Evolutionary conservation across 1,284 basidiomycete species (phyloP).

Genomic region (Earliella scabrosa): DNA sequence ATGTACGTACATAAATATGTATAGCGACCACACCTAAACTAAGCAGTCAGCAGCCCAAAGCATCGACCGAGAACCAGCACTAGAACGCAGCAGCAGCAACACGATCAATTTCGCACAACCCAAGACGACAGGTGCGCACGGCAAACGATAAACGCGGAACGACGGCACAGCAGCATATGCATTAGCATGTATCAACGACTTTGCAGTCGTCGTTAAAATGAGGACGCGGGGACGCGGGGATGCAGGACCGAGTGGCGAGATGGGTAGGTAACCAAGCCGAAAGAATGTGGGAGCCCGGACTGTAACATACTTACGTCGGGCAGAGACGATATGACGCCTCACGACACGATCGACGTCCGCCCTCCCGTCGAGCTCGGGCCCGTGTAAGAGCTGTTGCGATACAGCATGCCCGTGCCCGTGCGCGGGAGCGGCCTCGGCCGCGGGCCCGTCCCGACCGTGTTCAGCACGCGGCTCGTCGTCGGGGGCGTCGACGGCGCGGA

Average conservation of each 20-base stretch:
- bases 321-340: slow-evolving; percentile 17
- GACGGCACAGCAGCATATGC: too few species aligned
- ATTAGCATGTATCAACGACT: too few species aligned
- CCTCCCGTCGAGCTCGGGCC: slow-evolving; percentile 29
- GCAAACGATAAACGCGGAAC: too few species aligned
- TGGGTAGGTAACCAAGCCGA: too few species aligned
- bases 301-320: not conserved
- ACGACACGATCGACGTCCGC: slow-evolving; percentile 22
- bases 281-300: not conserved
- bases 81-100: not conserved
- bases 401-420: slow-evolving; percentile 37
- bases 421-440: slow-evolving; percentile 27
- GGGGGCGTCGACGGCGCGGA: slow-evolving; percentile 9
- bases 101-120: too few species aligned
- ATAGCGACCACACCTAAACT: not conserved
- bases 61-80: too few species aligned
- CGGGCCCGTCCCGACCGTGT: slow-evolving; percentile 21
- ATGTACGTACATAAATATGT: slow-evolving; percentile 7
- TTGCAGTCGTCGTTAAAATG: too few species aligned
- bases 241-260: too few species aligned
- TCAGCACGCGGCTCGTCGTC: slow-evolving; percentile 19
- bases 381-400: slow-evolving; percentile 32
- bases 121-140: too few species aligned
- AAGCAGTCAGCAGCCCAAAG: not conserved
- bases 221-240: too few species aligned